phyloP scores from a whole-genome alignment of 768 basidiomycete genomes.

The Mycena galopus region DNA sequence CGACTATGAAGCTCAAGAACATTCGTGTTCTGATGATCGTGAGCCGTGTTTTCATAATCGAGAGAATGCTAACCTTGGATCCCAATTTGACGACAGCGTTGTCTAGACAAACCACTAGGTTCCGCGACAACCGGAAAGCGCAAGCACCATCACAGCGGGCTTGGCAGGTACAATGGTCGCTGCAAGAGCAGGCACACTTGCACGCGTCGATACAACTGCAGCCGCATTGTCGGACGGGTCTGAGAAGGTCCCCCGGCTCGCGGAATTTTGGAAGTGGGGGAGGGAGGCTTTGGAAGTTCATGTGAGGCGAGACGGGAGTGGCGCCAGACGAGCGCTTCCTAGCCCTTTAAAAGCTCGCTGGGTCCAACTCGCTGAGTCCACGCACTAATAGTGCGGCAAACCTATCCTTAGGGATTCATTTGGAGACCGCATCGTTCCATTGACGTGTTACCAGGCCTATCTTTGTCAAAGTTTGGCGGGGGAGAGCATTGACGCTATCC shows the following conservation, averaged over 20 bases:
- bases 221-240: slow-evolving; percentile 21
- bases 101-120: slow-evolving; percentile 32
- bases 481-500: too few species aligned
- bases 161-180: slow-evolving; percentile 31
- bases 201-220: slow-evolving; percentile 28
- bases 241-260: slow-evolving; percentile 1
- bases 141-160: slow-evolving; percentile 21
- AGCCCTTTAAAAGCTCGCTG: background rate
- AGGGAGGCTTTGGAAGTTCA: slow-evolving; percentile 35
- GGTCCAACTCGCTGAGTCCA: background rate
- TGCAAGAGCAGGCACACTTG: slow-evolving; percentile 26
- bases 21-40: slow-evolving; percentile 33
- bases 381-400: background rate
- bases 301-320: background rate
- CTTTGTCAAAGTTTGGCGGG: too few species aligned
- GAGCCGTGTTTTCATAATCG: background rate
- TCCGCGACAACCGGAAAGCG: slow-evolving; percentile 8
- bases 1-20: slow-evolving; percentile 39
- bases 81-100: background rate
- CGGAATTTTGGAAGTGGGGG: slow-evolving; percentile 19
- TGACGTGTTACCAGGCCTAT: too few species aligned
- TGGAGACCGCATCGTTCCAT: background rate
- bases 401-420: background rate
- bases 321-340: background rate
- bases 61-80: slow-evolving; percentile 11